Evolutionary conservation across 345 rosid genomes (phyloP).

Genomic region (Salix dunnii): DNA sequence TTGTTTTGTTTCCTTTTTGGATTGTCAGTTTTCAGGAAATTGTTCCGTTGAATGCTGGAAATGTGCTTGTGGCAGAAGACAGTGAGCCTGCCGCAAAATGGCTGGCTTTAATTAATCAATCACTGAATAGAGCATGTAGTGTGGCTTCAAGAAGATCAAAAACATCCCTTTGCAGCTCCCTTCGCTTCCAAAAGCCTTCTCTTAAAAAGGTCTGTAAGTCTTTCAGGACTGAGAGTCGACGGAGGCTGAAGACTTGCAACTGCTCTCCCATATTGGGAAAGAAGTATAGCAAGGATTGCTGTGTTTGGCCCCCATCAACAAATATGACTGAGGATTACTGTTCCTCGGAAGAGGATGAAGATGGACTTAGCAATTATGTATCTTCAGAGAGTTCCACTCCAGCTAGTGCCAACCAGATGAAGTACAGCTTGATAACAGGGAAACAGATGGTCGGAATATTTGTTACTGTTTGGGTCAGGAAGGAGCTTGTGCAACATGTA

Average conservation of each 20-base stretch:
- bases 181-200: conserved; percentile 77
- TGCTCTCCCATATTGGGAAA: conserved; percentile 54
- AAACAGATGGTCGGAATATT: conserved; percentile 99
- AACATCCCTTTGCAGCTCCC: conserved; percentile 44
- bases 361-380: conserved; percentile 33
- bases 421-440: conserved; percentile 70
- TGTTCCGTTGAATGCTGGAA: conserved; percentile 96
- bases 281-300: conserved; percentile 61
- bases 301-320: conserved; percentile 63
- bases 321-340: conserved; percentile 42
- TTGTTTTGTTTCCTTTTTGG: not conserved
- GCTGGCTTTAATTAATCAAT: conserved; percentile 67
- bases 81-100: conserved; percentile 93
- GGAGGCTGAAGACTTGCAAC: conserved; percentile 78
- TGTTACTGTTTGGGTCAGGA: conserved; percentile 80
- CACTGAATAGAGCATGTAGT: conserved; percentile 55
- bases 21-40: conserved; percentile 85
- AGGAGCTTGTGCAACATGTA: conserved; percentile 71
- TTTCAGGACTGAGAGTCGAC: conserved; percentile 70
- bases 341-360: conserved; percentile 69
- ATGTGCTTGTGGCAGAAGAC: conserved; percentile 87
- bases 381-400: conserved; percentile 29
- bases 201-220: conserved; percentile 69
- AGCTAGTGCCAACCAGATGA: conserved; percentile 37
- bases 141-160: conserved; percentile 28